phyloP scores from a whole-genome alignment of 2,329 filamentous ascomycete genomes.

The Scytalidium sp. region DNA sequence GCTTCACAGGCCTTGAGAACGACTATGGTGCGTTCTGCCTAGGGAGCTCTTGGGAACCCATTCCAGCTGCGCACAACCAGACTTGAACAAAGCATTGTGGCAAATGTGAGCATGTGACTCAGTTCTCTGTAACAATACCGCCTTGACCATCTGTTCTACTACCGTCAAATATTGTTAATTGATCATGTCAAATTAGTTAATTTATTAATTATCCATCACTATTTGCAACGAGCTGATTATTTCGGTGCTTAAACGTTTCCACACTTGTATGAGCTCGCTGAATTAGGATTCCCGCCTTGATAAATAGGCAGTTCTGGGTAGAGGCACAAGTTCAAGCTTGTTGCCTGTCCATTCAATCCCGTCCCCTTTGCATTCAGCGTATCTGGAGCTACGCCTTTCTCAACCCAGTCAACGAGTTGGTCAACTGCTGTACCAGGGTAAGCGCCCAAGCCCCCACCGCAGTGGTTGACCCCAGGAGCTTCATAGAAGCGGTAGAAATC shows the following conservation, averaged over 20 bases:
- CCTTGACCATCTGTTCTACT: too few relatives aligned
- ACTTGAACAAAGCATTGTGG: too few relatives aligned
- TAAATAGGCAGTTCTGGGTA: neutral
- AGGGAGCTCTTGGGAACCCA: too few relatives aligned
- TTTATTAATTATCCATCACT: too few relatives aligned
- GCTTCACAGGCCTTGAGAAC: neutral
- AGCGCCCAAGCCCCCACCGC: constrained; percentile 22
- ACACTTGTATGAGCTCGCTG: neutral
- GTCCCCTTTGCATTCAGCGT: constrained; percentile 25
- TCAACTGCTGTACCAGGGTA: constrained; percentile 12
- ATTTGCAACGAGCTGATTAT: too few relatives aligned
- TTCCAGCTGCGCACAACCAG: too few relatives aligned
- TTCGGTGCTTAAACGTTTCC: neutral
- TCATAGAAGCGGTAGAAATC: constrained; percentile 11
- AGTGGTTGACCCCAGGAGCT: constrained; percentile 7
- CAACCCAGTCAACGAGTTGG: constrained; percentile 49
- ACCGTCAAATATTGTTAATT: too few relatives aligned
- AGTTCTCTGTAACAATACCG: too few relatives aligned
- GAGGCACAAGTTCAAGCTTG: neutral
- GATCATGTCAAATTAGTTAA: too few relatives aligned
- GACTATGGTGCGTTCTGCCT: neutral
- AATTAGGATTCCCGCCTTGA: neutral
- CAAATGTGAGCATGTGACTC: too few relatives aligned
- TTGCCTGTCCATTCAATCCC: neutral
- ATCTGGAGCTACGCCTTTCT: constrained; percentile 42